phyloP scores from a whole-genome alignment of 2,329 filamentous ascomycete species.

The Fusarium incarnatum region DNA sequence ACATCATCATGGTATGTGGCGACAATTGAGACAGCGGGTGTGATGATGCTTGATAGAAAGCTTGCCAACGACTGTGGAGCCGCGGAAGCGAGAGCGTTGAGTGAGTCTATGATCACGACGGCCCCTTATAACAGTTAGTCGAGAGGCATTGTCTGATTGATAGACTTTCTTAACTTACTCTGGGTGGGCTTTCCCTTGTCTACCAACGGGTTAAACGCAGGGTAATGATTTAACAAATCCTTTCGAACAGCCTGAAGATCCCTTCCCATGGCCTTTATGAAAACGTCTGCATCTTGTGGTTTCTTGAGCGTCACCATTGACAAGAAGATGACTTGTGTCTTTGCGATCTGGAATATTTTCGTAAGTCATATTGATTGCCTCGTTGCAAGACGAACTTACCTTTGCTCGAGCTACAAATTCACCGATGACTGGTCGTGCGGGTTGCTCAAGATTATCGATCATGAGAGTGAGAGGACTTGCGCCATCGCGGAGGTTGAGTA shows the following conservation, averaged over 20 bases:
- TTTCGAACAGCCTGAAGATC: conserved; percentile 65
- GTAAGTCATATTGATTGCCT: conserved; percentile 5
- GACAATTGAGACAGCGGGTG: conserved; percentile 76
- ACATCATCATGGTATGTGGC: conserved; percentile 87
- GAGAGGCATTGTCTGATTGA: background rate
- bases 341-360: conserved; percentile 61
- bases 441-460: conserved; percentile 87
- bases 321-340: conserved; percentile 78
- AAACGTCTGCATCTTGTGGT: conserved; percentile 72
- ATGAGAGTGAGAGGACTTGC: conserved; percentile 89
- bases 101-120: conserved; percentile 82
- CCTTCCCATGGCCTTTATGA: conserved; percentile 74
- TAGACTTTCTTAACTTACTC: conserved; percentile 53
- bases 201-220: conserved; percentile 52
- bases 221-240: conserved; percentile 68
- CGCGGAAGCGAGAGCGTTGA: conserved; percentile 72
- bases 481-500: conserved; percentile 81
- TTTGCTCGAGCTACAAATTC: conserved; percentile 83
- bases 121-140: conserved; percentile 62
- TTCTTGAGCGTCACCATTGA: conserved; percentile 80
- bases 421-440: conserved; percentile 73
- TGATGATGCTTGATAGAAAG: conserved; percentile 77
- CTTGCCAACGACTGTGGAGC: conserved; percentile 69
- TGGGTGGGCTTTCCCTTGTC: conserved; percentile 53
- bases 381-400: conserved; percentile 55